These are phyloP conservation scores for Sphaerostilbella broomeana DNA, from an alignment of 2,329 filamentous ascomycete genomes.

Conservation along the genomic window DNA sequence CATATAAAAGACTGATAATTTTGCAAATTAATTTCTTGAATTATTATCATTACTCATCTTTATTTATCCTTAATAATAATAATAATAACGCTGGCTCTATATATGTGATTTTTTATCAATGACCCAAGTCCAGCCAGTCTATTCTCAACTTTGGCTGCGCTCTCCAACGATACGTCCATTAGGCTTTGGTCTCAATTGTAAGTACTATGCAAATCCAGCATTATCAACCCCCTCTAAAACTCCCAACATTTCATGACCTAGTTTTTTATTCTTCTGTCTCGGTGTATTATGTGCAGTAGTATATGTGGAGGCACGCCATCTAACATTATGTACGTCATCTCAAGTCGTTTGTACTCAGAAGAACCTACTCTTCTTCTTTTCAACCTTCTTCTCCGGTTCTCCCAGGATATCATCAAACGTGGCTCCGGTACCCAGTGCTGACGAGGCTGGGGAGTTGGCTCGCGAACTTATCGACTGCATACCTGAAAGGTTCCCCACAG, in stretches of 20 bases:
- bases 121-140: neutral
- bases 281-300: too few relatives aligned
- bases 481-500: conserved; percentile 30
- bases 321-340: neutral
- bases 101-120: neutral
- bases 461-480: conserved; percentile 17
- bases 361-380: conserved; percentile 37
- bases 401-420: conserved; percentile 46
- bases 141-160: neutral
- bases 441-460: conserved; percentile 16
- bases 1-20: too few relatives aligned
- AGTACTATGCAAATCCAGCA: neutral
- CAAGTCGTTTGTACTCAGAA: conserved; percentile 22
- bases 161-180: neutral
- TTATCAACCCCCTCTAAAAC: too few relatives aligned
- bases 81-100: too few relatives aligned
- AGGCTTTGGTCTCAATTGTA: neutral
- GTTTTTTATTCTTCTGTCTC: too few relatives aligned
- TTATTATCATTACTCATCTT: neutral
- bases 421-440: conserved; percentile 26
- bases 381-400: conserved; percentile 25
- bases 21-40: too few relatives aligned
- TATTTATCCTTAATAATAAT: too few relatives aligned
- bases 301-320: too few relatives aligned
- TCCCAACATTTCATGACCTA: too few relatives aligned